Percentiles rank a stretch among this genome's conserved stretches.
These are phyloP conservation scores for Vanilla planifolia DNA, from an alignment of 106 monocot species.

Conservation along the genomic window DNA sequence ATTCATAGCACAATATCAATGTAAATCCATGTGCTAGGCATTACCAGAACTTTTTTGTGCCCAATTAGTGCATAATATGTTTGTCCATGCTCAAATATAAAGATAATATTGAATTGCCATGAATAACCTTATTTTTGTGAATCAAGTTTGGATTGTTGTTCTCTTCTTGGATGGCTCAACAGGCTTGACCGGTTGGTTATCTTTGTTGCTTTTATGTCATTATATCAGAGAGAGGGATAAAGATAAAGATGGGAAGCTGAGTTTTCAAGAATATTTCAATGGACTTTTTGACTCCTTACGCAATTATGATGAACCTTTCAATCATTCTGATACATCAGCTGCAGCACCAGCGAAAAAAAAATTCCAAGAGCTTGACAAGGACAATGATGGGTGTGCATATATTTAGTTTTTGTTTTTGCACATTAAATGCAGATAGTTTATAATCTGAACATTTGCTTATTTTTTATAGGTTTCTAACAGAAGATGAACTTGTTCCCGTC, in stretches of 20 bases:
- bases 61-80: no score
- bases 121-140: no score
- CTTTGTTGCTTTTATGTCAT: background rate
- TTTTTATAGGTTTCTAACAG: conserved; percentile 57
- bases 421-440: background rate
- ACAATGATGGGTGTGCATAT: conserved; percentile 74
- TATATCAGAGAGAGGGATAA: conserved; percentile 69
- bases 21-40: no score
- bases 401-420: conserved; percentile 1
- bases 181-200: no score
- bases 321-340: conserved; percentile 34
- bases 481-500: conserved; percentile 59
- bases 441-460: conserved; percentile 11
- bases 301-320: conserved; percentile 38
- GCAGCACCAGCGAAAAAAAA: conserved; percentile 49
- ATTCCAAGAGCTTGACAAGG: conserved; percentile 67
- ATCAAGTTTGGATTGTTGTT: no score
- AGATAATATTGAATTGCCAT: no score
- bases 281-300: conserved; percentile 72
- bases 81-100: no score
- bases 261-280: conserved; percentile 74
- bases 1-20: no score
- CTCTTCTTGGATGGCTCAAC: no score
- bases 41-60: no score
- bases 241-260: conserved; percentile 83